Percentiles rank a stretch among this genome's conserved stretches.
Evolutionary conservation across 1,139 yeast species (phyloP).

Genomic region (Candida sp.): DNA sequence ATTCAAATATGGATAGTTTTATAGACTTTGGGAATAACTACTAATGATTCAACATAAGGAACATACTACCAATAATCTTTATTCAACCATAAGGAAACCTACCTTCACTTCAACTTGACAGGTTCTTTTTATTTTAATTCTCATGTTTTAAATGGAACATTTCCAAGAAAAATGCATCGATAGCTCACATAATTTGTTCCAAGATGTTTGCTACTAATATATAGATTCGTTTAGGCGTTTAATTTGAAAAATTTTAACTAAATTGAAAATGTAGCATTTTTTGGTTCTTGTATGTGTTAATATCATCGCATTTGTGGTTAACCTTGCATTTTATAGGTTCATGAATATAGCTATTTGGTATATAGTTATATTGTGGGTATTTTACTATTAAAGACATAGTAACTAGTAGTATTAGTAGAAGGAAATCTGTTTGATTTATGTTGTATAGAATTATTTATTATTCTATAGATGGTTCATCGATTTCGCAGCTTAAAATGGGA

Average conservation of each 20-base stretch:
- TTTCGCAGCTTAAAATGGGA: too few species aligned
- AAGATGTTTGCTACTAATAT: background rate
- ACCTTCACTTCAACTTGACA: conserved; percentile 1
- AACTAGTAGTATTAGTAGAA: too few species aligned
- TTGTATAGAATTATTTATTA: too few species aligned
- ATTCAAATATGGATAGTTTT: conserved; percentile 13
- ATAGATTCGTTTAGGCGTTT: background rate
- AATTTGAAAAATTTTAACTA: background rate
- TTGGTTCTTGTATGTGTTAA: too few species aligned
- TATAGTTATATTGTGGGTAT: too few species aligned
- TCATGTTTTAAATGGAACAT: background rate
- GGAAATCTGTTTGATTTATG: too few species aligned
- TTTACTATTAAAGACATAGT: too few species aligned
- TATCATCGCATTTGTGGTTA: too few species aligned
- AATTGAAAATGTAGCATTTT: background rate
- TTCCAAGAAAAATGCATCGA: background rate
- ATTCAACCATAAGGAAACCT: background rate
- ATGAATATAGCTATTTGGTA: too few species aligned
- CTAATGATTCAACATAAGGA: background rate
- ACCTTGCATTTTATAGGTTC: too few species aligned
- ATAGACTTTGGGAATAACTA: conserved; percentile 23
- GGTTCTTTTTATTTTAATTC: background rate
- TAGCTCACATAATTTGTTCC: background rate
- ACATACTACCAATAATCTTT: background rate
- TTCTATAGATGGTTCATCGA: too few species aligned